Conservation (phyloP, 73 alveolate species). For the Paramecium biaurelia region DNA sequence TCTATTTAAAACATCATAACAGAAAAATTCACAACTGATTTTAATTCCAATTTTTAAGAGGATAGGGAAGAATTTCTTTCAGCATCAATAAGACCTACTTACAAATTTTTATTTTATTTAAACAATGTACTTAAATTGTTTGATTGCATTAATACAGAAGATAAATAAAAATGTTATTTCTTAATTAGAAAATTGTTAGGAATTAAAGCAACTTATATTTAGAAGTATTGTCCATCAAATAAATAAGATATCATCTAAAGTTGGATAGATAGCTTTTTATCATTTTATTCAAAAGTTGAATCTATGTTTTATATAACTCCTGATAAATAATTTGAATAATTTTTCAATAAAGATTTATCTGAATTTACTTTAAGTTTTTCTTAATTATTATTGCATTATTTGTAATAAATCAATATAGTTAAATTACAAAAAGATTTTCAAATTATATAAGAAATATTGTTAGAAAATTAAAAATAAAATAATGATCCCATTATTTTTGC, state of each 20-base stretch:
- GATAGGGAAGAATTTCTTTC: neutral
- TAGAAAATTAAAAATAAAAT: neutral
- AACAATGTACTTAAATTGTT: neutral
- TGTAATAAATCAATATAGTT: neutral
- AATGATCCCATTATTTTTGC: constrained; percentile 15
- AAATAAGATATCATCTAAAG: neutral
- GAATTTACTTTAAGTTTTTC: neutral
- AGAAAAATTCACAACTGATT: neutral
- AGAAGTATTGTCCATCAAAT: neutral
- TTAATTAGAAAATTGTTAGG: neutral
- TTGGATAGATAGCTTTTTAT: neutral
- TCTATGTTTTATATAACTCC: neutral
- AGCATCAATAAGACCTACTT: neutral
- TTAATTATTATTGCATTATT: neutral
- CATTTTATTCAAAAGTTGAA: neutral
- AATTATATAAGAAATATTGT: neutral
- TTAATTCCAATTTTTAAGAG: neutral
- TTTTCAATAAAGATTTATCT: neutral
- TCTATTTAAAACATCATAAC: neutral
- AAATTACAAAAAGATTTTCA: neutral
- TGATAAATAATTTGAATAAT: neutral
- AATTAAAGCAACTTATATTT: neutral
- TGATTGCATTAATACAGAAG: constrained; percentile 7
- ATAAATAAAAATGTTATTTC: neutral
- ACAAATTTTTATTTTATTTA: neutral